phyloP scores from a whole-genome alignment of 257 asterid genomes.

The Gynochthodes officinalis region DNA sequence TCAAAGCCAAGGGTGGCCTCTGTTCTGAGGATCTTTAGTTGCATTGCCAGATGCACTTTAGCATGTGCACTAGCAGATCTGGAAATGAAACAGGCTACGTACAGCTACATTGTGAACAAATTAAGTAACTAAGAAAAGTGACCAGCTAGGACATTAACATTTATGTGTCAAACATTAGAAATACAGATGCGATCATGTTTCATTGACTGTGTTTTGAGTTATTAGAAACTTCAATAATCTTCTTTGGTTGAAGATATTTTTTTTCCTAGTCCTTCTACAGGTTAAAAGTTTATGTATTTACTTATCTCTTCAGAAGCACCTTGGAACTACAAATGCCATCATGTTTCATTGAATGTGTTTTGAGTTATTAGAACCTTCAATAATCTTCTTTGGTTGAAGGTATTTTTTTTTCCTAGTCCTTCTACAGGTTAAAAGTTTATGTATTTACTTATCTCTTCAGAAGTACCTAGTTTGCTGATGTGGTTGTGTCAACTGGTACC shows the following conservation, averaged over 20 bases:
- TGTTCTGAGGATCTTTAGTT: slow-evolving; percentile 2
- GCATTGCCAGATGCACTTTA: background rate
- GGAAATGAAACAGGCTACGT: background rate
- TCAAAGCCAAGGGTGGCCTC: background rate
- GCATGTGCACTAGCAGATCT: background rate
- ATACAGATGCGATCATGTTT: background rate
- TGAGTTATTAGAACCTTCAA: background rate
- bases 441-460: background rate
- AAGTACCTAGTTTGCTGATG: background rate
- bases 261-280: background rate
- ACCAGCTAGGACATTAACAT: background rate
- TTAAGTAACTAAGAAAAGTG: background rate
- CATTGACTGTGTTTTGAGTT: background rate
- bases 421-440: background rate
- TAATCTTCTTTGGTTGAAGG: background rate
- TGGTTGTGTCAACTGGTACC: background rate
- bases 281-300: too few species aligned
- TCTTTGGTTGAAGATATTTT: background rate
- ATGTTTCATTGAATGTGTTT: background rate
- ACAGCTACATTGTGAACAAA: background rate
- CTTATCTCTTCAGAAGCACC: background rate
- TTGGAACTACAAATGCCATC: background rate
- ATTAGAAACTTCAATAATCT: background rate
- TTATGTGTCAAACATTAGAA: background rate
- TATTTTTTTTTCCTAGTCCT: background rate